These are phyloP conservation scores for Hemileccinum impolitum DNA, from an alignment of 768 basidiomycete genomes.

Conservation along the genomic window DNA sequence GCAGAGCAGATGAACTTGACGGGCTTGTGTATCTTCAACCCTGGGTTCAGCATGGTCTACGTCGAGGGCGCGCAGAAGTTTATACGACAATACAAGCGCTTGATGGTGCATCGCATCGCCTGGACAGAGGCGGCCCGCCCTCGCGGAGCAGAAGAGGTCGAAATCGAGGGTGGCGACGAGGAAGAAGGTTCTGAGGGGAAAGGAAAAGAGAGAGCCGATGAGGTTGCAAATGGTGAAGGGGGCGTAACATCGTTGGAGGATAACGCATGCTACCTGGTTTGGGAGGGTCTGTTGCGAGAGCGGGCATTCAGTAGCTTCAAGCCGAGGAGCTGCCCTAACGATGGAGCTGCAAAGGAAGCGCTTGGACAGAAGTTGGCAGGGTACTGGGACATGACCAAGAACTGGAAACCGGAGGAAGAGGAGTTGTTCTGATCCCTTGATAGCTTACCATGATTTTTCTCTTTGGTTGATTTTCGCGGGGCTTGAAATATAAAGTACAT, in stretches of 20 bases:
- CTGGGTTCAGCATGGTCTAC: constrained; percentile 85
- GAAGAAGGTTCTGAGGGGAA: constrained; percentile 34
- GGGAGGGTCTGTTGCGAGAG: constrained; percentile 90
- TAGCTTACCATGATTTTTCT: neutral
- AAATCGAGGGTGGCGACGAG: constrained; percentile 51
- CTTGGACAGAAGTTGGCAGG: constrained; percentile 83
- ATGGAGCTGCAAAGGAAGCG: constrained; percentile 79
- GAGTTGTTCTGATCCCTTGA: constrained; percentile 49
- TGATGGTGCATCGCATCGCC: constrained; percentile 83
- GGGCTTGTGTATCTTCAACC: constrained; percentile 89
- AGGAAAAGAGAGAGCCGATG: constrained; percentile 35
- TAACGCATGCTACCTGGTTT: constrained; percentile 87
- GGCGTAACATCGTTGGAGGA: constrained; percentile 58
- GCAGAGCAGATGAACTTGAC: constrained; percentile 88
- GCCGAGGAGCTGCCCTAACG: constrained; percentile 79
- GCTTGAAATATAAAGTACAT: neutral
- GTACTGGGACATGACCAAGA: constrained; percentile 95
- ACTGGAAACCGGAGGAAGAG: constrained; percentile 81
- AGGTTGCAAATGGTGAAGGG: constrained; percentile 9
- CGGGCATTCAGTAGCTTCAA: constrained; percentile 77
- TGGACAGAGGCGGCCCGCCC: constrained; percentile 93
- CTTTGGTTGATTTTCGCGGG: neutral
- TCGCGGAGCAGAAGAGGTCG: constrained; percentile 69
- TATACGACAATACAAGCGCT: constrained; percentile 80
- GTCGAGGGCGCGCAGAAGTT: constrained; percentile 89